Evolutionary conservation across 1,284 basidiomycete genomes (phyloP), one percentile per base, ranked within the genome.

Genomic region (Mycosarcoma maydis): DNA sequence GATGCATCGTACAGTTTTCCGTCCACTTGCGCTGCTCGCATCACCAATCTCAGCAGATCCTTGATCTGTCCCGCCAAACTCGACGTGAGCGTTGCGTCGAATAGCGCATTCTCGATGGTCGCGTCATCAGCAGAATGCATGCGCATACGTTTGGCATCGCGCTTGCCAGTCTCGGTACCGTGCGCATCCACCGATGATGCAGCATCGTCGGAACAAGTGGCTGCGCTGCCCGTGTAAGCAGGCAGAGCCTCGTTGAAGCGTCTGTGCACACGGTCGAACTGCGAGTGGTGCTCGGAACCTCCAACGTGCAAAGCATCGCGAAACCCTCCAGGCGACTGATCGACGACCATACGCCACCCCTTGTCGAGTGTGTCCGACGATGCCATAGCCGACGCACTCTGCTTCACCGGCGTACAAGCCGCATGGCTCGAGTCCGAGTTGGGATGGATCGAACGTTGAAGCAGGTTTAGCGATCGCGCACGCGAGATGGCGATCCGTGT

Each of bases 231-330:
- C 8, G 11, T 26, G 24, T 20, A 7, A 13, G 36, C 19, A 3
- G 38, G 9, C 1, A 66, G 47, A 20, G 54, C 49, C 32, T 64
- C 50, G 42, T 64, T 59, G 40, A 71, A 71, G 16, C 47, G 53
- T 14, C 59, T 49, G 6, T 58, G 62, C 6, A 67, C 75, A 7
- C 53, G 54, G 39, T 78, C 76, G 34, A 55, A 73, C 20, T 61
- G 38, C 14, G 67, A 72, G 37, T 78, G 76, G 48, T 78, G 76
- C 33, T 77, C 76, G 19, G 61, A 55, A 0, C 71, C 57, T 0
- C 66, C 75, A 10, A 73, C 68, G 34, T 75, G 66, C 4, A 78
- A 32, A 2, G 76, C 76, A 46, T 78, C 75, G 4, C 75, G 46
- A 36, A 77, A 68, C 3, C 62, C 70, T 4, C 58, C 62, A 3